Evolutionary conservation across 148 eudicot genomes (phyloP).

Genomic region (Rhododendron simsii): DNA sequence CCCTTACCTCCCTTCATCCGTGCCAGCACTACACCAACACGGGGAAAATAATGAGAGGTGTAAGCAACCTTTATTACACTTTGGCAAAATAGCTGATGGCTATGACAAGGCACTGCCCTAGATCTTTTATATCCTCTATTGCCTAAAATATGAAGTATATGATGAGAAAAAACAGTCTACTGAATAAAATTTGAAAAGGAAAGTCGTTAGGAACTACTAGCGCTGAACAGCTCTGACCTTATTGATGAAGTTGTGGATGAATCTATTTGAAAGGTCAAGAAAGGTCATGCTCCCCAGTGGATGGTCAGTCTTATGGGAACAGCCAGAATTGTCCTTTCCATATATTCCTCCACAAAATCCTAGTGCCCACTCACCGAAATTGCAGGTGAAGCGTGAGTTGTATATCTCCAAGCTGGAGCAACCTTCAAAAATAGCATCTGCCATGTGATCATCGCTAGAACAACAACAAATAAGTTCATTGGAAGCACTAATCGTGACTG

Average conservation of each 20-base stretch:
- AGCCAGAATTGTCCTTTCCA: constrained; percentile 63
- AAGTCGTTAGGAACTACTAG: not conserved
- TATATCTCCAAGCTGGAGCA: constrained; percentile 76
- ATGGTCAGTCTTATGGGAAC: constrained; percentile 32
- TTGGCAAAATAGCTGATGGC: not conserved
- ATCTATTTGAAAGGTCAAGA: constrained; percentile 81
- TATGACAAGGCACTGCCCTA: not conserved
- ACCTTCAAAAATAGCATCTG: constrained; percentile 47
- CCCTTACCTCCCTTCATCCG: not conserved
- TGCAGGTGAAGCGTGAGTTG: constrained; percentile 69
- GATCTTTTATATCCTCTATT: not conserved
- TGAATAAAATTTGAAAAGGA: not conserved
- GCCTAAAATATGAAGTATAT: not conserved
- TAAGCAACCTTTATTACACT: not conserved
- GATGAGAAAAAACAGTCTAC: not conserved
- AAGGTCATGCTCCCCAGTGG: constrained; percentile 44
- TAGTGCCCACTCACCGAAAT: constrained; percentile 82
- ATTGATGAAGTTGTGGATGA: constrained; percentile 58
- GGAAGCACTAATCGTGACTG: not conserved
- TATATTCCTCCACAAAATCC: constrained; percentile 92
- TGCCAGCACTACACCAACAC: not conserved
- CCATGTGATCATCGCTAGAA: constrained; percentile 45
- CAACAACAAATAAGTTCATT: constrained; percentile 19
- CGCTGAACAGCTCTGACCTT: constrained; percentile 41
- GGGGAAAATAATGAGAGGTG: not conserved